A percentile compares a stretch with the other conserved stretches of the same genome.
phyloP scores from a whole-genome alignment of 192 early-diverging fungal species.

The Entomortierella beljakovae region DNA sequence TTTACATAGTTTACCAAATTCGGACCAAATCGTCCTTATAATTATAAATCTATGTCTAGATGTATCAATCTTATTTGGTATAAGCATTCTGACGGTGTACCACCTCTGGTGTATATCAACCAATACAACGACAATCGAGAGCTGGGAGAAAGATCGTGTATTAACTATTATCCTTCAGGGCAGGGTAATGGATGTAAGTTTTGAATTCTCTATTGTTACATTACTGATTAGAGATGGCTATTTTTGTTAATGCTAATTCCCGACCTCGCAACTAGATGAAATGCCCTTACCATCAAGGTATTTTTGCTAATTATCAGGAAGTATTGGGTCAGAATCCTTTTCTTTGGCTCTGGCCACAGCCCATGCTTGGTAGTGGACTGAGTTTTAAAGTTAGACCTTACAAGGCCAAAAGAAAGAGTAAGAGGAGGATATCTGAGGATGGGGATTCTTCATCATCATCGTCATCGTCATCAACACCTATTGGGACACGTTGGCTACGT shows the following conservation, averaged over 20 bases:
- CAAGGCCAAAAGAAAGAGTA: neutral
- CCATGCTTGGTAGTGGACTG: constrained; percentile 71
- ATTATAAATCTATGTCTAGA: constrained; percentile 80
- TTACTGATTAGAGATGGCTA: neutral
- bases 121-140: constrained; percentile 90
- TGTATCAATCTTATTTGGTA: constrained; percentile 74
- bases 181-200: constrained; percentile 66
- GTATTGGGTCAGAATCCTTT: constrained; percentile 77
- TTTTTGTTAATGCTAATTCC: neutral
- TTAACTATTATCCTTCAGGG: constrained; percentile 69
- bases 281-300: constrained; percentile 90
- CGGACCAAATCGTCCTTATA: constrained; percentile 75
- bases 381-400: constrained; percentile 62
- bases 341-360: constrained; percentile 85
- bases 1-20: constrained; percentile 58
- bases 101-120: constrained; percentile 77
- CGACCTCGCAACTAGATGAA: constrained; percentile 31
- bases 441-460: neutral
- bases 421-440: constrained; percentile 2
- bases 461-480: neutral
- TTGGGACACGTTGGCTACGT: neutral
- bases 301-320: constrained; percentile 74
- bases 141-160: constrained; percentile 79
- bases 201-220: neutral
- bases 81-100: constrained; percentile 74